These are phyloP conservation scores for Curvularia spicifera DNA, from an alignment of 2,329 filamentous ascomycete species.

Conservation along the genomic window DNA sequence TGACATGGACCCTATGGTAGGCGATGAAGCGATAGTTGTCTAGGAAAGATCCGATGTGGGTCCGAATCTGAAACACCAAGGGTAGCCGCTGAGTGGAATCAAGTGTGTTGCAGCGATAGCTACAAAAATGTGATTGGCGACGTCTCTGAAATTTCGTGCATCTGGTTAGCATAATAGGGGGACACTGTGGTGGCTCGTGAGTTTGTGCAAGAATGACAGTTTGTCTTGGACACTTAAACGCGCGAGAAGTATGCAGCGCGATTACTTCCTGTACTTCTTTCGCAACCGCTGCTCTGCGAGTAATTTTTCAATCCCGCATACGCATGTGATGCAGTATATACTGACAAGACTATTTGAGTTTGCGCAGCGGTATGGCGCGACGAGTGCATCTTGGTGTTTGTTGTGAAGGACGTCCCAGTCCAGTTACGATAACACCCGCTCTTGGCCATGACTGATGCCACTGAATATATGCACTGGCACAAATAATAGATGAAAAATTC, in stretches of 20 bases:
- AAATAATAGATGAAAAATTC: neutral
- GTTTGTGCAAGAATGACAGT: conserved; percentile 6
- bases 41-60: conserved; percentile 22
- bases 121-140: conserved; percentile 22
- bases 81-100: conserved; percentile 10
- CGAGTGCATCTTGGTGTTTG: conserved; percentile 1
- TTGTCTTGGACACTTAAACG: conserved; percentile 18
- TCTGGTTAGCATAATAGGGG: conserved; percentile 19
- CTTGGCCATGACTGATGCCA: neutral
- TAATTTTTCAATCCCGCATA: neutral
- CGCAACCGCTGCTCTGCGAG: neutral
- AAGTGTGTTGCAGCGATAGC: conserved; percentile 23
- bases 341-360: neutral
- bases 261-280: neutral
- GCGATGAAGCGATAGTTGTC: conserved; percentile 23
- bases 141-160: conserved; percentile 18
- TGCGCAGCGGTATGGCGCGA: neutral
- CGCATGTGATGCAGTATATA: neutral
- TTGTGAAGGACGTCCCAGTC: neutral
- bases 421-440: neutral
- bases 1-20: conserved; percentile 36
- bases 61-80: conserved; percentile 33
- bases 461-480: neutral
- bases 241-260: conserved; percentile 16
- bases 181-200: conserved; percentile 25